Conservation (phyloP, 306 rosid species). For the Fragaria iinumae region DNA sequence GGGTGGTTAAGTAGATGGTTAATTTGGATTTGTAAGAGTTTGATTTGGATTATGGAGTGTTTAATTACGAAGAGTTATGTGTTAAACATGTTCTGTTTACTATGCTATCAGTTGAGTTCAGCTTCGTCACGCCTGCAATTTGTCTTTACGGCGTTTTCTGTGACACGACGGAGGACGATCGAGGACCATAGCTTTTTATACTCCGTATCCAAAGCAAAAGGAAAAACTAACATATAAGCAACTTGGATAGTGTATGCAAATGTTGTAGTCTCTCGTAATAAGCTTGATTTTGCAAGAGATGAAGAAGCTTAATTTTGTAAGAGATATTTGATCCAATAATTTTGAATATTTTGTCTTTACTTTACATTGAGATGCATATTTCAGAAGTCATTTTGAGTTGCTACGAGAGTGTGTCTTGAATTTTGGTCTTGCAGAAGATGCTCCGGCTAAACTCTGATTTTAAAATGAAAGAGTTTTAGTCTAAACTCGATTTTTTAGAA, state of each 20-base stretch:
- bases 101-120: not conserved
- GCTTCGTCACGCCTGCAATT: not conserved
- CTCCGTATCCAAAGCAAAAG: not conserved
- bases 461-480: no score
- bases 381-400: no score
- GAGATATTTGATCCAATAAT: no score
- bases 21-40: not conserved
- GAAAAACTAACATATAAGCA: not conserved
- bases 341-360: no score
- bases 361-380: no score
- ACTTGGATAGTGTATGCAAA: not conserved
- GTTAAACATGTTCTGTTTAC: not conserved
- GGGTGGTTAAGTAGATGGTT: not conserved
- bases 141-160: not conserved
- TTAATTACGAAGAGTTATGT: not conserved
- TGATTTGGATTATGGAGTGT: not conserved
- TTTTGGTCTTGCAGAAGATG: no score
- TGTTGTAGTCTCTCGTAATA: no score
- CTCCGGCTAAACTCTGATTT: accelerated
- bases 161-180: conserved; percentile 3
- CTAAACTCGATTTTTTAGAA: no score
- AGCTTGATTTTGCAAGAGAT: no score
- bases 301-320: no score
- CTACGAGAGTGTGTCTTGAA: no score
- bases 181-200: not conserved